Percentiles rank a stretch among this genome's conserved stretches.
Conservation (phyloP, 306 rosid genomes). For the Acacia crassicarpa region DNA sequence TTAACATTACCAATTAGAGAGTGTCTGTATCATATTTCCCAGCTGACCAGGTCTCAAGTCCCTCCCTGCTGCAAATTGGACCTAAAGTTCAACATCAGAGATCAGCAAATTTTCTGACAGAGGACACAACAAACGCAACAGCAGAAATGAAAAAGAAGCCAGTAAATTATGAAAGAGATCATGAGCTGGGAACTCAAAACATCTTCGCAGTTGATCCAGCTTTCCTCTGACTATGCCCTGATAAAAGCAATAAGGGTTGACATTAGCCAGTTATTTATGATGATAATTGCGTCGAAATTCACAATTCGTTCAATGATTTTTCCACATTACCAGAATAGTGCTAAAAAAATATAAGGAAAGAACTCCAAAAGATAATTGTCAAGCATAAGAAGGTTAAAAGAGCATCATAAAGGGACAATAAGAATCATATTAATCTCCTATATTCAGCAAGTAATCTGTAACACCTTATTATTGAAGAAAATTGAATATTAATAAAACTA, state of each 20-base stretch:
- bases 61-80: constrained; percentile 98
- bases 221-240: constrained; percentile 97
- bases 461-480: neutral
- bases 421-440: neutral
- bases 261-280: constrained; percentile 22
- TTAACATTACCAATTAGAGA: constrained; percentile 76
- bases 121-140: neutral
- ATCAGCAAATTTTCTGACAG: constrained; percentile 19
- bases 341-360: neutral
- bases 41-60: constrained; percentile 93
- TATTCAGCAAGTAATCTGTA: neutral
- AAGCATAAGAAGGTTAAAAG: neutral
- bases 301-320: constrained; percentile 8
- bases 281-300: constrained; percentile 20
- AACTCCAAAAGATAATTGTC: neutral
- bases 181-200: constrained; percentile 74
- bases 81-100: constrained; percentile 52
- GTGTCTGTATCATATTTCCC: constrained; percentile 87
- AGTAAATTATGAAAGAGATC: constrained; percentile 5
- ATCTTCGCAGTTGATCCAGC: constrained; percentile 86
- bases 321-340: neutral
- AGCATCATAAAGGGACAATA: neutral
- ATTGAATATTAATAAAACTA: neutral
- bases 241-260: constrained; percentile 15
- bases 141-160: neutral